Conservation (phyloP, 2,329 filamentous ascomycete genomes). For the Ophiognomonia clavigignenti-juglandacearum region DNA sequence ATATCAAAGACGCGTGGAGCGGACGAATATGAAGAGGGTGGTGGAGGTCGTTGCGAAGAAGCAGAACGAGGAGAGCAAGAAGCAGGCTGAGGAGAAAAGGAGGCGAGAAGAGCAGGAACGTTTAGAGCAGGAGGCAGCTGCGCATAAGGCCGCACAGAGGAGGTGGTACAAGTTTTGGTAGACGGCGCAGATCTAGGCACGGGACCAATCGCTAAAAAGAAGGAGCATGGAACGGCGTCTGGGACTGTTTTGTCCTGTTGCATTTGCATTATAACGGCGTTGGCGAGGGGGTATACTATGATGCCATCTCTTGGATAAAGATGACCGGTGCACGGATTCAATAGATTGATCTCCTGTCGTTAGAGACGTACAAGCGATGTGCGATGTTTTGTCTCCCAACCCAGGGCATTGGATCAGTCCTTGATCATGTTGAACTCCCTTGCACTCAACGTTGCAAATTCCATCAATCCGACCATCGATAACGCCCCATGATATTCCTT, state of each 20-base stretch:
- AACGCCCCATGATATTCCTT: too few relatives aligned
- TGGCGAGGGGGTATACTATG: constrained; percentile 5
- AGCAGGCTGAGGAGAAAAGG: too few relatives aligned
- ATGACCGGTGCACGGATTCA: background rate
- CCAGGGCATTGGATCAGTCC: too few relatives aligned
- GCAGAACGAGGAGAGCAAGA: constrained; percentile 47
- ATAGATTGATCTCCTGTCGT: background rate
- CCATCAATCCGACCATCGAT: background rate
- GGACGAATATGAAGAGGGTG: constrained; percentile 76
- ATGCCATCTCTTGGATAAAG: constrained; percentile 1
- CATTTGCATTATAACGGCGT: constrained; percentile 1
- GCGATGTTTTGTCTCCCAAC: background rate
- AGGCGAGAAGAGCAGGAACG: too few relatives aligned
- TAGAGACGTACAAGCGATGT: background rate
- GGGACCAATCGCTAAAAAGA: background rate
- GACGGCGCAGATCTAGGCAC: background rate
- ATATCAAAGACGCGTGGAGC: constrained; percentile 66
- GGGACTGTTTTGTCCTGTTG: background rate
- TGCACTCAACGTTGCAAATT: too few relatives aligned
- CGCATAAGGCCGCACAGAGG: constrained; percentile 24
- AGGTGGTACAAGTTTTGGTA: constrained; percentile 57
- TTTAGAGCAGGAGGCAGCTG: constrained; percentile 28
- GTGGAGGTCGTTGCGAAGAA: constrained; percentile 77
- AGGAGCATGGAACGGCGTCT: background rate
- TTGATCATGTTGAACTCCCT: too few relatives aligned